These are phyloP conservation scores for Camellia oleifera DNA, from an alignment of 179 eudicot species.

Conservation along the genomic window DNA sequence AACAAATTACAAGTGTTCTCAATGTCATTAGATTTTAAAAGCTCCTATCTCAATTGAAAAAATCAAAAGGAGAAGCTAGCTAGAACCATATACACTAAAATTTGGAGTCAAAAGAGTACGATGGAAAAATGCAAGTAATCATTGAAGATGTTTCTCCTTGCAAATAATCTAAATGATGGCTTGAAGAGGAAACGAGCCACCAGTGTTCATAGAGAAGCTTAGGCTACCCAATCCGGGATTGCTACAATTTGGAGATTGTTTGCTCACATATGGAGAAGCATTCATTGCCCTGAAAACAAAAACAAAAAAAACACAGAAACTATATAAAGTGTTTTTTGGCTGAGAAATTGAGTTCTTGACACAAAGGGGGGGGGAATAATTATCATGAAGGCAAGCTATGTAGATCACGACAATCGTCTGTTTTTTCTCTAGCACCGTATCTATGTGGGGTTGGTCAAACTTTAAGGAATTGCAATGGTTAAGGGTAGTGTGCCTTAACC, in stretches of 20 bases:
- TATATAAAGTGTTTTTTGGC: background rate
- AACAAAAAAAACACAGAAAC: background rate
- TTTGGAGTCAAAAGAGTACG: slow-evolving; percentile 1
- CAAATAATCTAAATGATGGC: slow-evolving; percentile 17
- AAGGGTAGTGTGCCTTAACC: background rate
- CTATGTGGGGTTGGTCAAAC: background rate
- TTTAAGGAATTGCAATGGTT: background rate
- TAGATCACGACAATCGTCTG: no score
- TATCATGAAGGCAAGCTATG: no score
- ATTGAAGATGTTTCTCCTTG: no score
- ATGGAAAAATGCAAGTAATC: background rate
- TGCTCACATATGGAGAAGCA: slow-evolving; percentile 36
- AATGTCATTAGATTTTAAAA: background rate
- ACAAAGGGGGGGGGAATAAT: background rate
- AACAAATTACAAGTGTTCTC: background rate
- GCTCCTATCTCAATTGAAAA: background rate
- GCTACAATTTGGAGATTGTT: slow-evolving; percentile 30
- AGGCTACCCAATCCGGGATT: slow-evolving; percentile 16
- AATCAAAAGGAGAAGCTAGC: background rate
- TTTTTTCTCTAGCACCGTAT: background rate
- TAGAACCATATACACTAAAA: background rate
- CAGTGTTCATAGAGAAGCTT: slow-evolving; percentile 19
- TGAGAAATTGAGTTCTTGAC: background rate
- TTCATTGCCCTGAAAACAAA: slow-evolving; percentile 30
- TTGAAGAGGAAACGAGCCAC: slow-evolving; percentile 24